Percentiles rank a stretch among this genome's conserved stretches.
These are phyloP conservation scores for Penicillium alfredii DNA, from an alignment of 495 filamentous ascomycete genomes.

Conservation along the genomic window DNA sequence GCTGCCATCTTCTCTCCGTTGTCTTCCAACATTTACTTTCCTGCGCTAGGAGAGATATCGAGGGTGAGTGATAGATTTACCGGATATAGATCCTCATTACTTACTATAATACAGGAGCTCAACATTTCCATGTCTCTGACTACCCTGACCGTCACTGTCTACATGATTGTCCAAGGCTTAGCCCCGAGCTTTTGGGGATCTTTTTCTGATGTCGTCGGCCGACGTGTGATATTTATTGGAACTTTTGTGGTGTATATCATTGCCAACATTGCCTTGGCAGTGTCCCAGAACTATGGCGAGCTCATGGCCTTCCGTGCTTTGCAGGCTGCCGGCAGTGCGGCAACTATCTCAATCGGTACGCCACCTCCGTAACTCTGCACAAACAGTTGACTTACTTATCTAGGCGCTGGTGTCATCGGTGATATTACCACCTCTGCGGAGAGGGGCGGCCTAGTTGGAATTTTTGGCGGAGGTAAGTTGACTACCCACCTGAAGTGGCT, in stretches of 20 bases:
- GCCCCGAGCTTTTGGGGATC: conserved; percentile 41
- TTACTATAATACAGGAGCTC: conserved; percentile 15
- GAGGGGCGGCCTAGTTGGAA: conserved; percentile 35
- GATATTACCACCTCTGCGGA: conserved; percentile 36
- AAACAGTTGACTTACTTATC: neutral
- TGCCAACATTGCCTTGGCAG: neutral
- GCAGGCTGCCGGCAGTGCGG: conserved; percentile 57
- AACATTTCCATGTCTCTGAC: conserved; percentile 28
- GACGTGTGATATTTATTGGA: conserved; percentile 36
- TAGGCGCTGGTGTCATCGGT: conserved; percentile 35
- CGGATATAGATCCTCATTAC: neutral
- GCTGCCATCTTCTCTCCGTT: conserved; percentile 54
- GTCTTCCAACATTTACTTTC: conserved; percentile 77
- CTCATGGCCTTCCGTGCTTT: conserved; percentile 53
- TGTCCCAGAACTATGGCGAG: neutral
- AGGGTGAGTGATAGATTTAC: conserved; percentile 10
- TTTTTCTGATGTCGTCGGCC: conserved; percentile 37
- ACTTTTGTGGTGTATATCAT: conserved; percentile 37
- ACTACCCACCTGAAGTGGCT: neutral
- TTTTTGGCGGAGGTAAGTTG: conserved; percentile 33
- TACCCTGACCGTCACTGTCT: conserved; percentile 36
- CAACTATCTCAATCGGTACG: conserved; percentile 41
- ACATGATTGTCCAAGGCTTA: conserved; percentile 44
- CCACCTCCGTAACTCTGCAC: conserved; percentile 19
- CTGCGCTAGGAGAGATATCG: conserved; percentile 47